A percentile compares a stretch with the other conserved stretches of the same genome.
phyloP scores from a whole-genome alignment of 176 grass and related monocot species.

The Triticum urartu region DNA sequence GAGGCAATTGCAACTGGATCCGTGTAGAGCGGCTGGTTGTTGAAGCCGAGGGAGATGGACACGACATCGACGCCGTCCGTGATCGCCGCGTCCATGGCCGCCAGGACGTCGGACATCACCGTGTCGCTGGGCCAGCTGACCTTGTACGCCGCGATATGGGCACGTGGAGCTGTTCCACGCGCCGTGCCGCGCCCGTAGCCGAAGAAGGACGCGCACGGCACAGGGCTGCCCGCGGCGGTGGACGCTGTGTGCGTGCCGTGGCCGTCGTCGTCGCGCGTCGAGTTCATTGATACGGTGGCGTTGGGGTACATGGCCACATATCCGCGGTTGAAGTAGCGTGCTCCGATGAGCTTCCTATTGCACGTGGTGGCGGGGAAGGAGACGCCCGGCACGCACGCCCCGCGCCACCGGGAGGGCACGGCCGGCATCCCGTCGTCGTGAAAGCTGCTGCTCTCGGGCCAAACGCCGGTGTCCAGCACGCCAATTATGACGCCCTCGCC shows the following conservation, averaged over 20 bases:
- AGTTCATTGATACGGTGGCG: slow-evolving; percentile 38
- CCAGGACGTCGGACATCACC: slow-evolving; percentile 45
- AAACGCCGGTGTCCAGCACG: slow-evolving; percentile 36
- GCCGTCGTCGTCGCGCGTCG: slow-evolving; percentile 48
- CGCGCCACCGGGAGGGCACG: slow-evolving; percentile 44
- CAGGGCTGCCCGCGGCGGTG: slow-evolving; percentile 44
- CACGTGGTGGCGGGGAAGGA: slow-evolving; percentile 37
- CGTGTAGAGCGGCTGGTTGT: slow-evolving; percentile 32
- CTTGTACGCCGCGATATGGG: slow-evolving; percentile 61
- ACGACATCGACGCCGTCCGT: slow-evolving; percentile 60
- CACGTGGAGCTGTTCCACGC: slow-evolving; percentile 44
- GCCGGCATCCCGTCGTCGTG: slow-evolving; percentile 14
- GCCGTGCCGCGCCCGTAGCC: slow-evolving; percentile 50
- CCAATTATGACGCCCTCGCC: slow-evolving; percentile 45
- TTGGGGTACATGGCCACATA: slow-evolving; percentile 14
- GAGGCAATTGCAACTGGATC: slow-evolving; percentile 48
- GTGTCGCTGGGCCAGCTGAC: slow-evolving; percentile 28
- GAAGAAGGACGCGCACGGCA: slow-evolving; percentile 46
- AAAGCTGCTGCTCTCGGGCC: slow-evolving; percentile 54
- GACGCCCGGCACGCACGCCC: slow-evolving; percentile 33
- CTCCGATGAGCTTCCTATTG: slow-evolving; percentile 77
- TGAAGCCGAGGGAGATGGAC: slow-evolving; percentile 46
- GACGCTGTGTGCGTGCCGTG: slow-evolving; percentile 70
- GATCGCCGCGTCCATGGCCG: slow-evolving; percentile 54
- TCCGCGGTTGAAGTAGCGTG: slow-evolving; percentile 57